Evolutionary conservation across 441 rosid genomes (phyloP), one percentile per base, ranked within the genome.

Genomic region (Biscutella laevigata): DNA sequence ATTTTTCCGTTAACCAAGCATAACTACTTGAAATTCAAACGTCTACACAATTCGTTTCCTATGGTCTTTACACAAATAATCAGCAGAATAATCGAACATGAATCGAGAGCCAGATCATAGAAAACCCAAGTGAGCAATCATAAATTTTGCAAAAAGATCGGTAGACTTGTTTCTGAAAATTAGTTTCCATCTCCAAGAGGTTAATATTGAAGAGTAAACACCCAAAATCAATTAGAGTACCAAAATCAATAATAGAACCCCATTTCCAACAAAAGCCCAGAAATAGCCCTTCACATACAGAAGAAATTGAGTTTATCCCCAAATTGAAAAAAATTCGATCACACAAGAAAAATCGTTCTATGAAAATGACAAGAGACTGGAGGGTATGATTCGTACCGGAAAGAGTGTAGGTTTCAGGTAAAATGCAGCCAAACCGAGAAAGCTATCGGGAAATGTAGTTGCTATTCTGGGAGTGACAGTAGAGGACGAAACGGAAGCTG

Each of bases 401-500:
- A 28, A 53, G 34, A 51, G 57, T 15, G 43, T 4, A 9, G 33
- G 10, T 51, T 28, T 28, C 22, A 15, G 36, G 16, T 52, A 49
- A 57, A 64, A 64, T 57, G 63, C 26, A 27, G 69, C 45, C 19
- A 43, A 15, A 62, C 8, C 9, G 56, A 71, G 59, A 33, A 67
- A 51, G 2, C 1, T 52, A 56, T 62, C 40, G 47, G 53, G 15
- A 46, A 39, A 63, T 51, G 38, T 19, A 17, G 61, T 54, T 61
- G 47, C 37, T 48, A 34, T 61, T 59, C 8, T 28, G 56, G 61
- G 66, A 66, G 39, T 66, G 68, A 56, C 44, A 61, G 71, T 61
- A 56, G 58, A 22, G 56, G 38, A 60, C 40, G 45, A 58, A 54
- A 44, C 22, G 61, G 38, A 54, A 48, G 54, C 14, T 56, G 43